Percentiles rank a stretch among this genome's conserved stretches.
phyloP scores from a whole-genome alignment of 179 eudicot species.

The Silene vulgaris region DNA sequence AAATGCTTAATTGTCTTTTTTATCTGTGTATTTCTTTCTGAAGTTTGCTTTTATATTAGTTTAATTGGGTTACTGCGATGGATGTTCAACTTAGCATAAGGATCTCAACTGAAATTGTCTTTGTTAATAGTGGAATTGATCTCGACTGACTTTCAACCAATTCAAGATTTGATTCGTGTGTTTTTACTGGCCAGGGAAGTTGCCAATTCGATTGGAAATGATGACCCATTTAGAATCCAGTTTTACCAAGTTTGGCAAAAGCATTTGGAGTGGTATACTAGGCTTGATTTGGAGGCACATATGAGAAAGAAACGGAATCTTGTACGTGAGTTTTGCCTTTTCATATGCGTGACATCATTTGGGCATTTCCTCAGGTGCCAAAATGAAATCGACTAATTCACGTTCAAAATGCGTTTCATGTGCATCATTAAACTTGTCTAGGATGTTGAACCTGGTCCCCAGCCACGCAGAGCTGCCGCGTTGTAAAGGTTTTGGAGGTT shows the following conservation, averaged over 20 bases:
- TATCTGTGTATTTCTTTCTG: neutral
- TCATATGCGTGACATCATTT: slow-evolving; percentile 16
- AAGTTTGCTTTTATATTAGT: neutral
- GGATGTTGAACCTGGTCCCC: neutral
- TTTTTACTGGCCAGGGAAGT: neutral
- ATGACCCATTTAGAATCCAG: neutral
- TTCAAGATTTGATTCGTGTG: neutral
- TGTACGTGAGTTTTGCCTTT: slow-evolving; percentile 13
- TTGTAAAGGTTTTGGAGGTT: too few species aligned
- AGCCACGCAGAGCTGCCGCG: too few species aligned
- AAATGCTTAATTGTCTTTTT: neutral
- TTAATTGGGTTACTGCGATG: slow-evolving; percentile 3
- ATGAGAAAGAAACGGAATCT: neutral
- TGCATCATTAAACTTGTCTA: neutral
- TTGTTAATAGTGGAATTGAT: neutral
- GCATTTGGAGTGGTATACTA: neutral
- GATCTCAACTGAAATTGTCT: neutral
- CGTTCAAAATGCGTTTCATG: slow-evolving; percentile 8
- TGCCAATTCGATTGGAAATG: slow-evolving; percentile 2
- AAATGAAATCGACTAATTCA: neutral
- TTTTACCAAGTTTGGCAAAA: neutral
- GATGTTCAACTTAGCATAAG: slow-evolving; percentile 8
- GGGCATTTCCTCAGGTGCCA: neutral
- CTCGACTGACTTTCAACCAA: neutral
- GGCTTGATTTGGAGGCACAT: slow-evolving; percentile 9